Percentiles rank a stretch among this genome's conserved stretches.
phyloP scores from a whole-genome alignment of 2,329 filamentous ascomycete genomes.

The Sclerotinia spermophila region DNA sequence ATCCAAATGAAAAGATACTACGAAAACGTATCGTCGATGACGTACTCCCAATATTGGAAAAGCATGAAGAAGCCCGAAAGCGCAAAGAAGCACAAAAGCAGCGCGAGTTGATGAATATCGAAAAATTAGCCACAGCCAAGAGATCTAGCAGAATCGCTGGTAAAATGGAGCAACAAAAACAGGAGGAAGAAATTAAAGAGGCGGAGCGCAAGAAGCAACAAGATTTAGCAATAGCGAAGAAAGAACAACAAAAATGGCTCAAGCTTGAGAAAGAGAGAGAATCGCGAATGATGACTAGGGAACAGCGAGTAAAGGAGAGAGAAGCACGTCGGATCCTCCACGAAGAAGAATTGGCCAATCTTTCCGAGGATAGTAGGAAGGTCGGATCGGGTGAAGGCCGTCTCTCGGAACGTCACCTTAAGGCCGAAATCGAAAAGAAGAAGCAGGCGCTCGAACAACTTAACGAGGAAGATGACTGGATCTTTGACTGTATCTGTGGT shows the following conservation, averaged over 20 bases:
- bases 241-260: slow-evolving; percentile 58
- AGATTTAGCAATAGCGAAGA: slow-evolving; percentile 63
- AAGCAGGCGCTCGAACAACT: slow-evolving; percentile 73
- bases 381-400: slow-evolving; percentile 54
- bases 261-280: slow-evolving; percentile 71
- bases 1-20: slow-evolving; percentile 80
- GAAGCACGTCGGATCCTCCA: slow-evolving; percentile 79
- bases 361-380: slow-evolving; percentile 72
- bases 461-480: slow-evolving; percentile 71
- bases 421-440: slow-evolving; percentile 75
- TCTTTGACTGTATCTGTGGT: slow-evolving; percentile 92
- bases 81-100: slow-evolving; percentile 64
- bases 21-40: slow-evolving; percentile 69
- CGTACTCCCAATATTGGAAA: slow-evolving; percentile 79
- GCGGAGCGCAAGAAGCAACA: slow-evolving; percentile 62
- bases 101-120: slow-evolving; percentile 74
- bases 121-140: slow-evolving; percentile 91
- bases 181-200: slow-evolving; percentile 67
- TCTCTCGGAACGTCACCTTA: slow-evolving; percentile 74
- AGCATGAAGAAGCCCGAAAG: slow-evolving; percentile 71
- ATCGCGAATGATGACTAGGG: slow-evolving; percentile 75
- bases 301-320: slow-evolving; percentile 80
- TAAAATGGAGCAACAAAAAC: slow-evolving; percentile 73
- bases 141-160: slow-evolving; percentile 84
- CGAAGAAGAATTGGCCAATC: slow-evolving; percentile 74